phyloP scores from a whole-genome alignment of 1,284 basidiomycete species.

The Waitea zeae region DNA sequence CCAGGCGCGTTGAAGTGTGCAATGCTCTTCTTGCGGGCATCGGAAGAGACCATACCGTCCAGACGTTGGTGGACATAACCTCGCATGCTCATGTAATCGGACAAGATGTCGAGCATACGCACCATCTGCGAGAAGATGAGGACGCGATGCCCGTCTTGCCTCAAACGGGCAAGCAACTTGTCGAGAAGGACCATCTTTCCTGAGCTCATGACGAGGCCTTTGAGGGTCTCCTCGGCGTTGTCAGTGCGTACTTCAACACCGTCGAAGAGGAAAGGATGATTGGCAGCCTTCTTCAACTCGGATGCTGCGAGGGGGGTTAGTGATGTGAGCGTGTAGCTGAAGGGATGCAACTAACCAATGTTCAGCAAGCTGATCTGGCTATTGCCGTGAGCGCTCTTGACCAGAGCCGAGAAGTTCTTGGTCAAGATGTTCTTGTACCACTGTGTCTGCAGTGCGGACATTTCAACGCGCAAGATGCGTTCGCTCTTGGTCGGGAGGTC shows the following conservation, averaged over 20 bases:
- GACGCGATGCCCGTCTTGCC: conserved; percentile 87
- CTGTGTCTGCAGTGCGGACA: conserved; percentile 93
- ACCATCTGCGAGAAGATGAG: conserved; percentile 99
- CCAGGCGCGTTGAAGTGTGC: conserved; percentile 63
- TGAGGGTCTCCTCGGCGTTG: conserved; percentile 73
- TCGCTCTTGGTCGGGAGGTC: conserved; percentile 97
- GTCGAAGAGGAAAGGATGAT: conserved; percentile 96
- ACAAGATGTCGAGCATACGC: conserved; percentile 95
- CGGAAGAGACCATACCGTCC: conserved; percentile 61
- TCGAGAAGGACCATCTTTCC: conserved; percentile 97
- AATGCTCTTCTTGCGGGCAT: conserved; percentile 73
- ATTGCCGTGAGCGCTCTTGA: conserved; percentile 75
- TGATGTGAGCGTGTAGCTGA: conserved; percentile 1
- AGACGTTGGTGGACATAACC: conserved; percentile 71
- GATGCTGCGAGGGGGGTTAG: conserved; percentile 36
- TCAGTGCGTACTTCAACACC: conserved; percentile 77
- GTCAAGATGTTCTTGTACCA: conserved; percentile 99
- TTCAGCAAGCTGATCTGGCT: conserved; percentile 86
- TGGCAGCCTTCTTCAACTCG: conserved; percentile 95
- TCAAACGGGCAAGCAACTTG: conserved; percentile 79
- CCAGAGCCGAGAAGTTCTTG: conserved; percentile 84
- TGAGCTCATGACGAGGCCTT: conserved; percentile 94
- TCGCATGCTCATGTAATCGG: conserved; percentile 87
- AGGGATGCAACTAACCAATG: conserved; percentile 34
- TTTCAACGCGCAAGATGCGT: conserved; percentile 93